Evolutionary conservation across 2,329 filamentous ascomycete genomes (phyloP).

Genomic region (Davidsoniella australis): DNA sequence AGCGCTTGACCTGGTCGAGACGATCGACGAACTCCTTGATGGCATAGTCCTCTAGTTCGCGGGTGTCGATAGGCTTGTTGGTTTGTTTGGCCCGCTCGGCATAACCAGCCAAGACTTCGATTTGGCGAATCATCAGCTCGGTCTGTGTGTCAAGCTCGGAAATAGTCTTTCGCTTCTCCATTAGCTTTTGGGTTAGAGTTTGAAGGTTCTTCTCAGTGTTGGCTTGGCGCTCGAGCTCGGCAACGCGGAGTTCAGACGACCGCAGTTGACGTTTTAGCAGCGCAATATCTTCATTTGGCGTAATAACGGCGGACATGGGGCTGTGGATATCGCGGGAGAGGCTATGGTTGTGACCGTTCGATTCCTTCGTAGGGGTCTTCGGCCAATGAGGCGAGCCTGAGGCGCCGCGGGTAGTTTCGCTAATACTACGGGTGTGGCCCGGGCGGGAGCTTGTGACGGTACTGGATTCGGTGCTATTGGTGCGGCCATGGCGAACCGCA

Average conservation of each 20-base stretch:
- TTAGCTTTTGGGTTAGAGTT: conserved; percentile 69
- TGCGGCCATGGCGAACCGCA: conserved; percentile 81
- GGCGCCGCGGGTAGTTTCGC: conserved; percentile 43
- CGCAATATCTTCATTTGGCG: conserved; percentile 40
- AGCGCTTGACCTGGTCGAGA: conserved; percentile 42
- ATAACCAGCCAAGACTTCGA: conserved; percentile 78
- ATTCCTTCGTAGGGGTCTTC: conserved; percentile 45
- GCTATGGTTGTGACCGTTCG: conserved; percentile 24
- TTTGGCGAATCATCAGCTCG: conserved; percentile 84
- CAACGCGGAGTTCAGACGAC: conserved; percentile 66
- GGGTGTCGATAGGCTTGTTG: conserved; percentile 62
- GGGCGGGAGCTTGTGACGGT: conserved; percentile 21
- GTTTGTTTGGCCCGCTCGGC: conserved; percentile 73
- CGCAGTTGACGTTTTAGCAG: conserved; percentile 60
- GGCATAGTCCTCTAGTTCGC: conserved; percentile 70
- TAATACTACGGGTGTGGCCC: conserved; percentile 42
- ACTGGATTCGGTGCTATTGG: conserved; percentile 52
- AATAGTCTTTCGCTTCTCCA: conserved; percentile 90
- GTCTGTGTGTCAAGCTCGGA: conserved; percentile 86
- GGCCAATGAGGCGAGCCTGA: conserved; percentile 53
- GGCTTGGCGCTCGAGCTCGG: conserved; percentile 72
- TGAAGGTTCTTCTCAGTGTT: conserved; percentile 46
- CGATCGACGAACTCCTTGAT: conserved; percentile 82
- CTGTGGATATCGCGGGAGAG: conserved; percentile 47
- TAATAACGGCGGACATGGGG: conserved; percentile 46